These are phyloP conservation scores for Lactarius evosmus DNA, from an alignment of 768 basidiomycete genomes.

Conservation along the genomic window DNA sequence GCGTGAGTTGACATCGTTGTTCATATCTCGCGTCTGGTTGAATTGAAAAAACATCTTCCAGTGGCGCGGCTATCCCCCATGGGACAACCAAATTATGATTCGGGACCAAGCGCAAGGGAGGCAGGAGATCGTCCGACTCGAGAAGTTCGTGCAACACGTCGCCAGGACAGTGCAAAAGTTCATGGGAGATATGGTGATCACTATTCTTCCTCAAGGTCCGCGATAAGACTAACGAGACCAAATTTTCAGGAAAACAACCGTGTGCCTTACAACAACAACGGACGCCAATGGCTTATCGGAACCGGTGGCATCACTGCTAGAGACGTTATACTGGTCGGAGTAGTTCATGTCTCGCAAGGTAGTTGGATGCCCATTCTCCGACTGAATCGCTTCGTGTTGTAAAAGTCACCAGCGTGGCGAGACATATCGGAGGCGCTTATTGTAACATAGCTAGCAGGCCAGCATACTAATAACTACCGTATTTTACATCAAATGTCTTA, in stretches of 20 bases:
- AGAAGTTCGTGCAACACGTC: constrained; percentile 17
- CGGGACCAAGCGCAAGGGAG: neutral
- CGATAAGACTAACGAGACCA: neutral
- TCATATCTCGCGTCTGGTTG: neutral
- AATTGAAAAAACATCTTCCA: neutral
- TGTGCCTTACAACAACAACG: too few species aligned
- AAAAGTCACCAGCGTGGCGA: neutral
- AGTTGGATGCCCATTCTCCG: constrained; percentile 26
- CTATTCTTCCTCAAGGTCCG: neutral
- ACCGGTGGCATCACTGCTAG: neutral
- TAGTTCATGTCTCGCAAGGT: constrained; percentile 16
- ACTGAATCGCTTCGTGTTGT: neutral
- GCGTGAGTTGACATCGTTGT: neutral
- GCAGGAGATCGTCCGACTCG: neutral
- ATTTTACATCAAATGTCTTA: neutral
- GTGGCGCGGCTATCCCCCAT: constrained; percentile 16
- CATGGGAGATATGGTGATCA: neutral
- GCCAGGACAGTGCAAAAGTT: constrained; percentile 8
- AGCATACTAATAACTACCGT: neutral
- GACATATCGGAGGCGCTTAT: neutral
- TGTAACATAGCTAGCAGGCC: neutral
- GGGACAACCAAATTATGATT: constrained; percentile 11
- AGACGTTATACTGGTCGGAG: constrained; percentile 5
- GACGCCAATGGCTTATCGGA: neutral
- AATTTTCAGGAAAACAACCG: neutral